These are phyloP conservation scores for Candida tropicalis DNA, from an alignment of 1,139 yeast genomes.

Conservation along the genomic window DNA sequence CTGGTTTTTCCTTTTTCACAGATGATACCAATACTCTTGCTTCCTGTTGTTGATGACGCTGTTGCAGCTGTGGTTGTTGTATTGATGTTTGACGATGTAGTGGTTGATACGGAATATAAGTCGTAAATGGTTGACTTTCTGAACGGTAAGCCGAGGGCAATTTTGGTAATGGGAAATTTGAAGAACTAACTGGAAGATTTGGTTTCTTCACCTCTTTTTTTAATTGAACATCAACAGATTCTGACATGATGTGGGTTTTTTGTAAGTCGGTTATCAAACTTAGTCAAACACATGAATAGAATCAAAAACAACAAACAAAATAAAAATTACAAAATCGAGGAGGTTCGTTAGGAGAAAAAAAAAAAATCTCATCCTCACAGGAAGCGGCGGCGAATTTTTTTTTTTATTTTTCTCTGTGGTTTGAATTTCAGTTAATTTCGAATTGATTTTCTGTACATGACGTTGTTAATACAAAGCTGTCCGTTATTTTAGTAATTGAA, in stretches of 20 bases:
- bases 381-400: no score
- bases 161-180: conserved; percentile 1
- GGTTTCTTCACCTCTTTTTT: conserved; percentile 1
- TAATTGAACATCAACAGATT: not conserved
- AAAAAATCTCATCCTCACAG: no score
- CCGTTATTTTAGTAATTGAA: no score
- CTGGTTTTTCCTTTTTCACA: not conserved
- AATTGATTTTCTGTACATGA: no score
- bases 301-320: not conserved
- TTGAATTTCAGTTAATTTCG: not conserved
- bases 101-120: conserved; percentile 2
- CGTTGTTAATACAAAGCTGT: no score
- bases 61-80: not conserved
- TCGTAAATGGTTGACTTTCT: not conserved
- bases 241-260: not conserved
- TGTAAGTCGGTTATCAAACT: no score
- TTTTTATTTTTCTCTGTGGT: not conserved
- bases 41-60: not conserved
- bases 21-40: not conserved
- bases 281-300: no score
- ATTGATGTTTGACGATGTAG: not conserved
- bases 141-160: not conserved
- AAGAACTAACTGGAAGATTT: not conserved
- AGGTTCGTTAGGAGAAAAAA: not conserved
- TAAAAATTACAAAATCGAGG: not conserved